Percentiles rank a stretch among this genome's conserved stretches.
Conservation (phyloP, 2,329 filamentous ascomycete species). For the Cylindrodendrum hubeiense region DNA sequence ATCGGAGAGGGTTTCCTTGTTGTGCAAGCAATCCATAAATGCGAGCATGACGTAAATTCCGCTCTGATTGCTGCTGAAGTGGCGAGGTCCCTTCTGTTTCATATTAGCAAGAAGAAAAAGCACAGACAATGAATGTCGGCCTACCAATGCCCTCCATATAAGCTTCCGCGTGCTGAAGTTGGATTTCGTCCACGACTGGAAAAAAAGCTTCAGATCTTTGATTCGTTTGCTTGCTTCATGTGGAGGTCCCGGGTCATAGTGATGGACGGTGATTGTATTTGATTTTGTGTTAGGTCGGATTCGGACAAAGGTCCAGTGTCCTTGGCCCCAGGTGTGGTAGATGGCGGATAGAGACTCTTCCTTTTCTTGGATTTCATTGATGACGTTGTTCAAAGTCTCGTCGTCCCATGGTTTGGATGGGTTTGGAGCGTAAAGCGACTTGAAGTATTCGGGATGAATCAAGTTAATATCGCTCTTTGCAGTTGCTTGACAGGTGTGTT, state of each 20-base stretch:
- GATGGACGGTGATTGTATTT: not conserved
- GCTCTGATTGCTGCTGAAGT: not conserved
- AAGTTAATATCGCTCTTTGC: not conserved
- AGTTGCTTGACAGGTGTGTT: not conserved
- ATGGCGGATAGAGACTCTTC: not conserved
- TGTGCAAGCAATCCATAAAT: not conserved
- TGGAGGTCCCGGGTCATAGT: slow-evolving; percentile 12
- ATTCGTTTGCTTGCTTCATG: not conserved
- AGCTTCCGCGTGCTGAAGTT: not conserved
- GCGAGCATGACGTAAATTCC: not conserved
- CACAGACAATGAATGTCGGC: not conserved
- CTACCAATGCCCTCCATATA: not conserved
- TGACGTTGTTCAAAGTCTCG: not conserved
- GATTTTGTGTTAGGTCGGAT: not conserved
- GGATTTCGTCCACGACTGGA: not conserved
- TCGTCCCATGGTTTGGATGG: not conserved
- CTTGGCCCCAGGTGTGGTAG: not conserved
- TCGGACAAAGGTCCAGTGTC: not conserved
- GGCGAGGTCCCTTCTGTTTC: not conserved
- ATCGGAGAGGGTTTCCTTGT: not conserved
- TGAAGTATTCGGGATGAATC: not conserved
- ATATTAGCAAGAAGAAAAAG: not conserved
- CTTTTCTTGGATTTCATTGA: not conserved
- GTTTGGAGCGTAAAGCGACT: not conserved
- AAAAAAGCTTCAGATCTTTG: not conserved